These are phyloP conservation scores for Nakaseomyces uthaithaninus DNA, from an alignment of 1,139 yeast genomes.

Conservation along the genomic window DNA sequence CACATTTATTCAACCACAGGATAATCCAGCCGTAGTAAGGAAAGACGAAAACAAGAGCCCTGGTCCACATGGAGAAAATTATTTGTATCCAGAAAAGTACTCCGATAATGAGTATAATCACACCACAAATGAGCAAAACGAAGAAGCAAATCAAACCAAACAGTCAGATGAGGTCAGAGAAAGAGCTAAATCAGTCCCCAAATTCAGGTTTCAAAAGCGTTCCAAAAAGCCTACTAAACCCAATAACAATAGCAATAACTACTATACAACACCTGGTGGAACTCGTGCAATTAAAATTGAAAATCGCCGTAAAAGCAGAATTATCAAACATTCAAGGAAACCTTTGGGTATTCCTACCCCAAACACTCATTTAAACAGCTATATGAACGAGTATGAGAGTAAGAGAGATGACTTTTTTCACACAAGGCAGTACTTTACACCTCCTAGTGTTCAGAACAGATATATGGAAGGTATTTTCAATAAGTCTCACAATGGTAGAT, in stretches of 20 bases:
- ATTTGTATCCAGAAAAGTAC: neutral
- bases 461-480: conserved; percentile 64
- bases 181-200: conserved; percentile 27
- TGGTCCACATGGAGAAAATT: neutral
- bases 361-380: conserved; percentile 34
- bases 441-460: conserved; percentile 62
- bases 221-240: conserved; percentile 11
- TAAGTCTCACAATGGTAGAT: conserved; percentile 24
- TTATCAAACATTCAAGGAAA: conserved; percentile 45
- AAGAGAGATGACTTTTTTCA: conserved; percentile 36
- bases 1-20: conserved; percentile 1
- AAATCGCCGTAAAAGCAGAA: conserved; percentile 32
- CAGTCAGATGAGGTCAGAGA: conserved; percentile 10
- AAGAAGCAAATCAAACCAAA: conserved; percentile 5
- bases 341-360: conserved; percentile 59
- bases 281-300: conserved; percentile 22
- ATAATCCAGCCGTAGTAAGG: neutral
- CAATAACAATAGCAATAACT: conserved; percentile 13
- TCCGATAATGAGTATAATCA: conserved; percentile 7
- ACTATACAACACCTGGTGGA: conserved; percentile 13
- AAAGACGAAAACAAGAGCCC: neutral
- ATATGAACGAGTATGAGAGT: conserved; percentile 32
- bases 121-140: conserved; percentile 4
- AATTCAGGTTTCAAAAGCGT: conserved; percentile 23
- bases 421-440: conserved; percentile 69